phyloP scores from a whole-genome alignment of 2,329 filamentous ascomycete species.

The Fusarium nodosum region DNA sequence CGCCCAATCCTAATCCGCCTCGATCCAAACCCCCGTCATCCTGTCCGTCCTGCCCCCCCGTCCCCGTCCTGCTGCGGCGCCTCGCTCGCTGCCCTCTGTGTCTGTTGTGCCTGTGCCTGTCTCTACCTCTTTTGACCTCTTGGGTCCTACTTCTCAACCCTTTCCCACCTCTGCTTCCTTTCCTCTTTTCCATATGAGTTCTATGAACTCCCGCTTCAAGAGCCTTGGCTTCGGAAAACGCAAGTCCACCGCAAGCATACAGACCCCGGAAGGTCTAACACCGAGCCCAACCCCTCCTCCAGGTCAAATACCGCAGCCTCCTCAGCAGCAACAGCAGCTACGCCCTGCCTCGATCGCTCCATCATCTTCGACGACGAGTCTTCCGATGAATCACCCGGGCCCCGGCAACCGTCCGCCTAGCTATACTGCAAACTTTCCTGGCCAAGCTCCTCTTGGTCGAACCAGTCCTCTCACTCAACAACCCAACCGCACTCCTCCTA shows the following conservation, averaged over 20 bases:
- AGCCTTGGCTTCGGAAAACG: slow-evolving; percentile 86
- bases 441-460: slow-evolving; percentile 65
- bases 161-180: slow-evolving; percentile 45
- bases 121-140: slow-evolving; percentile 44
- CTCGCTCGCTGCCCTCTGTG: slow-evolving; percentile 40
- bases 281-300: slow-evolving; percentile 54
- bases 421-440: slow-evolving; percentile 70
- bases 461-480: slow-evolving; percentile 65
- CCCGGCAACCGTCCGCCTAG: slow-evolving; percentile 73
- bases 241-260: slow-evolving; percentile 75
- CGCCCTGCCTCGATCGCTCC: slow-evolving; percentile 55
- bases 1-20: slow-evolving; percentile 40
- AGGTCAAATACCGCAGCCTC: slow-evolving; percentile 67
- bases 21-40: slow-evolving; percentile 39
- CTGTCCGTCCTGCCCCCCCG: slow-evolving; percentile 33
- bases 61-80: slow-evolving; percentile 43
- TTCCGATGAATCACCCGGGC: slow-evolving; percentile 74
- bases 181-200: slow-evolving; percentile 71
- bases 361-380: slow-evolving; percentile 62
- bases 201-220: slow-evolving; percentile 84
- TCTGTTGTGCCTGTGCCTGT: slow-evolving; percentile 35
- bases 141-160: slow-evolving; percentile 48
- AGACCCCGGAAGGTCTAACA: slow-evolving; percentile 60
- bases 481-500: slow-evolving; percentile 68
- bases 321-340: slow-evolving; percentile 58